These are phyloP conservation scores for Beauveria asiatica DNA, from an alignment of 2,329 filamentous ascomycete species.

Conservation along the genomic window DNA sequence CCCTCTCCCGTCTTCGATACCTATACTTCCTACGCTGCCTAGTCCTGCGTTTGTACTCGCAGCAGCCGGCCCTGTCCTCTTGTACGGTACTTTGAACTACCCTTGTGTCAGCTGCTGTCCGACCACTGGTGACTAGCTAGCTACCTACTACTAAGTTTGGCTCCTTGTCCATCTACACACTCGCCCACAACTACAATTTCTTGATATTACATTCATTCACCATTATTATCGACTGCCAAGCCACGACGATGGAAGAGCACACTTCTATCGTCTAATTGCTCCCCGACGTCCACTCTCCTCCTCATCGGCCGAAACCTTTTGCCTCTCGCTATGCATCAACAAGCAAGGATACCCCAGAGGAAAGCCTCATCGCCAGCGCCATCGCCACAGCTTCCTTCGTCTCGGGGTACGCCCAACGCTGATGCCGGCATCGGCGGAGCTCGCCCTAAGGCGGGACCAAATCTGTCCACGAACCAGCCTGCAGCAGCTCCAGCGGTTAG, in stretches of 20 bases:
- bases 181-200: not conserved
- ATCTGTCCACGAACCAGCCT: constrained; percentile 31
- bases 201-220: not conserved
- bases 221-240: not conserved
- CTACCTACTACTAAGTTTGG: not conserved
- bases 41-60: not conserved
- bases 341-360: constrained; percentile 66
- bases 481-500: constrained; percentile 38
- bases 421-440: constrained; percentile 21
- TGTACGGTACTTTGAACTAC: not conserved
- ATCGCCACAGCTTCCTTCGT: constrained; percentile 62
- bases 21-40: not conserved
- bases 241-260: constrained; percentile 9
- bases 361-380: constrained; percentile 60
- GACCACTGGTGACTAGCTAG: constrained; percentile 5
- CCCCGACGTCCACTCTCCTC: not conserved
- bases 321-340: constrained; percentile 67
- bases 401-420: constrained; percentile 18
- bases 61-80: not conserved
- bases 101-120: constrained; percentile 10
- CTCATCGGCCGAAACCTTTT: not conserved
- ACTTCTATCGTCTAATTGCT: not conserved
- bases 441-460: constrained; percentile 36
- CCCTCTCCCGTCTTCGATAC: not conserved
- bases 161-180: not conserved